Evolutionary conservation across 2,329 filamentous ascomycete species (phyloP).

Genomic region (Aspergillus sp.): DNA sequence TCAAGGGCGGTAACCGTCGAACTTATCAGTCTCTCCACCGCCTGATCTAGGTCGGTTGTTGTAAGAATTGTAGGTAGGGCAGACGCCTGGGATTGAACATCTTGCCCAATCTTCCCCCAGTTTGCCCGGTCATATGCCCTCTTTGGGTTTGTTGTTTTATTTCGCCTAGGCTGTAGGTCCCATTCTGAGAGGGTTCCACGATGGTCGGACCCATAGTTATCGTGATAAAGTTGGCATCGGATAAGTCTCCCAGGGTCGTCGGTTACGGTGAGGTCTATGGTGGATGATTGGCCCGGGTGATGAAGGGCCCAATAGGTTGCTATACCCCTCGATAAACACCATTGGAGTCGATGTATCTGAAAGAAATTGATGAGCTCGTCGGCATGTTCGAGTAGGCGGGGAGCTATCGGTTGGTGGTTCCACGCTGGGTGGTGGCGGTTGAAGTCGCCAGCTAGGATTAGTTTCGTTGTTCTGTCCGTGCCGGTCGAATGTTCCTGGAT

Average conservation of each 20-base stretch:
- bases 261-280: slow-evolving; percentile 16
- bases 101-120: slow-evolving; percentile 9
- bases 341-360: slow-evolving; percentile 9
- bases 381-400: slow-evolving; percentile 3
- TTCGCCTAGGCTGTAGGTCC: slow-evolving; percentile 7
- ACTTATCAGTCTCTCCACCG: not conserved
- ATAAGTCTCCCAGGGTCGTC: slow-evolving; percentile 12
- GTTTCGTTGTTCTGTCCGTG: not conserved
- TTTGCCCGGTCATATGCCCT: slow-evolving; percentile 14
- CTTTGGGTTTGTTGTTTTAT: slow-evolving; percentile 4
- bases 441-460: slow-evolving; percentile 15
- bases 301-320: slow-evolving; percentile 9
- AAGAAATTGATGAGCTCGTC: slow-evolving; percentile 18
- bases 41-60: slow-evolving; percentile 7
- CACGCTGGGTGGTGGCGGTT: slow-evolving; percentile 15
- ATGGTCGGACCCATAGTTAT: slow-evolving; percentile 23
- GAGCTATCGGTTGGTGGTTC: not conserved
- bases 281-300: slow-evolving; percentile 10
- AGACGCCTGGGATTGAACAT: slow-evolving; percentile 4
- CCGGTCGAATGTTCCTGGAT: slow-evolving; percentile 5
- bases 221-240: slow-evolving; percentile 21
- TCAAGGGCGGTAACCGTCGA: slow-evolving; percentile 9
- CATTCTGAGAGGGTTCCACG: slow-evolving; percentile 20
- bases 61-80: slow-evolving; percentile 3
- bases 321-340: slow-evolving; percentile 9